These are phyloP conservation scores for Tolypocladium ovalisporum DNA, from an alignment of 2,329 filamentous ascomycete species.

Conservation along the genomic window DNA sequence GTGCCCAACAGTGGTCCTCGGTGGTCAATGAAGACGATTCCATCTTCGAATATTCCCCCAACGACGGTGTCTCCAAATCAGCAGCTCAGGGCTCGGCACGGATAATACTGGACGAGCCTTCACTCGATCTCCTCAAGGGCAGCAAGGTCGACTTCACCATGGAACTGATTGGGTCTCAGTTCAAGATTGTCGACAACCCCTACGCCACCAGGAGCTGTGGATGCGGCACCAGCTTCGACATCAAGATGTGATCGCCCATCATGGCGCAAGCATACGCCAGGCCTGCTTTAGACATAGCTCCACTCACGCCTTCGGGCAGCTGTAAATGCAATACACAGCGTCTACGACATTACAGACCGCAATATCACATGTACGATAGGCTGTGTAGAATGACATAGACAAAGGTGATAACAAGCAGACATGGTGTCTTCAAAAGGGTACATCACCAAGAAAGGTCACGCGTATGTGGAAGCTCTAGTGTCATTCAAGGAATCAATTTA, in stretches of 20 bases:
- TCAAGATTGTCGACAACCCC: conserved; percentile 93
- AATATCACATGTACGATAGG: neutral
- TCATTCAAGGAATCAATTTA: conserved; percentile 31
- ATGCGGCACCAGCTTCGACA: conserved; percentile 95
- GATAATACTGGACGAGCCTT: conserved; percentile 80
- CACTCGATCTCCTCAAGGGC: conserved; percentile 77
- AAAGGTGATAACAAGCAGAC: neutral
- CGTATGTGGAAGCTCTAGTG: conserved; percentile 22
- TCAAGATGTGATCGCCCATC: conserved; percentile 46
- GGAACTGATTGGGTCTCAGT: conserved; percentile 81
- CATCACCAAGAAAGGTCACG: conserved; percentile 2
- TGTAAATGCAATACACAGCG: neutral
- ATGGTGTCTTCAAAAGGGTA: neutral
- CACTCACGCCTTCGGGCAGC: neutral
- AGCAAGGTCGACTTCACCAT: conserved; percentile 95
- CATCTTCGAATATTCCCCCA: conserved; percentile 61
- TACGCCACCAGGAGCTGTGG: conserved; percentile 88
- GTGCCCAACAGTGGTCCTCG: conserved; percentile 20
- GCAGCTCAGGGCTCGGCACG: conserved; percentile 43
- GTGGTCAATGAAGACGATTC: conserved; percentile 65
- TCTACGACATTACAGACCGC: neutral
- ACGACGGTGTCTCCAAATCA: conserved; percentile 23
- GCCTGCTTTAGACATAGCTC: neutral
- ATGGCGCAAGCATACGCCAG: neutral
- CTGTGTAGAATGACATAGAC: neutral